phyloP scores from a whole-genome alignment of 75 land plant genomes.

The Azolla pinnata region DNA sequence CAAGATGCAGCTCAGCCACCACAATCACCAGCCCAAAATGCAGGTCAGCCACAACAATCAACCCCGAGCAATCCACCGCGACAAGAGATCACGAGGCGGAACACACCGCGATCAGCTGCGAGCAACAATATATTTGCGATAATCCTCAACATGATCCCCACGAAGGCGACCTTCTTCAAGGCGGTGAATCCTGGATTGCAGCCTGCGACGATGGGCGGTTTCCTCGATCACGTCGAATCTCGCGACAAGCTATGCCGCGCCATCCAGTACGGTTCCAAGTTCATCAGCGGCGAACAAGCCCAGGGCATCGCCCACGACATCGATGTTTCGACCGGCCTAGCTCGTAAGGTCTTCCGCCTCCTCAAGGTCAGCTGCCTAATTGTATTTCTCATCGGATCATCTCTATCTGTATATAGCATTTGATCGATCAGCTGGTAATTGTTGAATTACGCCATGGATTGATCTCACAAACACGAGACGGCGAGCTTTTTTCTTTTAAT shows the following conservation, averaged over 20 bases:
- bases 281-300: conserved; percentile 80
- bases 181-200: too few species aligned
- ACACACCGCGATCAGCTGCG: too few species aligned
- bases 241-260: conserved; percentile 96
- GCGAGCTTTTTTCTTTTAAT: background rate
- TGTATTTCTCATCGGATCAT: background rate
- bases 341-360: conserved; percentile 93
- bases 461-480: background rate
- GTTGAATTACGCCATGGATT: background rate
- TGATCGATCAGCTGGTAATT: background rate
- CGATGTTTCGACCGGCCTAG: conserved; percentile 80
- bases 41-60: too few species aligned
- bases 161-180: too few species aligned
- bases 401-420: background rate
- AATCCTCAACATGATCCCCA: too few species aligned
- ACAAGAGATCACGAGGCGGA: too few species aligned
- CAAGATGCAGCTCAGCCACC: too few species aligned
- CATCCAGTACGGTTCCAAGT: conserved; percentile 92
- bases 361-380: conserved; percentile 46
- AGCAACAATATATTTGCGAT: too few species aligned
- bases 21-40: too few species aligned
- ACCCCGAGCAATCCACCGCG: too few species aligned
- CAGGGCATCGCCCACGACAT: conserved; percentile 80
- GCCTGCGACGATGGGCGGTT: conserved; percentile 13
- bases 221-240: conserved; percentile 81